phyloP scores from a whole-genome alignment of 2,329 filamentous ascomycete genomes.

The Curvularia spicifera region DNA sequence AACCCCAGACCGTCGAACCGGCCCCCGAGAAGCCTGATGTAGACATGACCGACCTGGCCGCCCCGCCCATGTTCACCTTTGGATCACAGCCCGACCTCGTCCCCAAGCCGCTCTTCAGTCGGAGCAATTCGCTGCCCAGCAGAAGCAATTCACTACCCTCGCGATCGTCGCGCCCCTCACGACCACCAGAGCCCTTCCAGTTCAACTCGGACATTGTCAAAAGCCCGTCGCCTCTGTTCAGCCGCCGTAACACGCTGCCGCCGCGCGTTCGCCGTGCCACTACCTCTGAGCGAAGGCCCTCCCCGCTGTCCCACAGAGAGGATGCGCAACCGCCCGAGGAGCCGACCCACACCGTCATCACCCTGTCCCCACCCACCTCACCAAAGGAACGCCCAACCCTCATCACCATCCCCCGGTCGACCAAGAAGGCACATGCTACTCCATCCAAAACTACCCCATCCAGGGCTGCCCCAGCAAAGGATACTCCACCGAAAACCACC shows the following conservation, averaged over 20 bases:
- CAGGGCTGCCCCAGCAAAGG: too few species aligned
- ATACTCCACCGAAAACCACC: too few species aligned
- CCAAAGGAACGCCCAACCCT: slow-evolving; percentile 2
- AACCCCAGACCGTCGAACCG: slow-evolving; percentile 17
- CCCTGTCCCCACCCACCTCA: slow-evolving; percentile 7
- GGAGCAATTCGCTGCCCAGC: slow-evolving; percentile 24
- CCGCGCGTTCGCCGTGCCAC: slow-evolving; percentile 29
- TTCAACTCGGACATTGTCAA: slow-evolving; percentile 25
- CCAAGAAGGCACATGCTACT: not conserved
- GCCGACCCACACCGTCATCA: slow-evolving; percentile 12
- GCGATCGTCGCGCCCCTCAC: not conserved
- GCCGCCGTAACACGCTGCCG: slow-evolving; percentile 26
- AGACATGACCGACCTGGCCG: slow-evolving; percentile 11
- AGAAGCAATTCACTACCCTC: slow-evolving; percentile 27
- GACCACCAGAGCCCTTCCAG: slow-evolving; percentile 24
- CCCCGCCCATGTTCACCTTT: slow-evolving; percentile 19
- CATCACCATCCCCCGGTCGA: not conserved
- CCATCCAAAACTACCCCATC: not conserved
- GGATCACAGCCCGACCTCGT: slow-evolving; percentile 22
- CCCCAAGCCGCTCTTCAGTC: slow-evolving; percentile 39
- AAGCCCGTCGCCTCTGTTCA: slow-evolving; percentile 33
- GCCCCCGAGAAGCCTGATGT: slow-evolving; percentile 14
- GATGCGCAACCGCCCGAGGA: slow-evolving; percentile 23
- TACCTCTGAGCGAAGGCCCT: slow-evolving; percentile 23
- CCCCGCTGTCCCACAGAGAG: slow-evolving; percentile 36